Base-by-base conservation (phyloP, 495 filamentous ascomycete species). In the Talaromyces borbonicus region DNA sequence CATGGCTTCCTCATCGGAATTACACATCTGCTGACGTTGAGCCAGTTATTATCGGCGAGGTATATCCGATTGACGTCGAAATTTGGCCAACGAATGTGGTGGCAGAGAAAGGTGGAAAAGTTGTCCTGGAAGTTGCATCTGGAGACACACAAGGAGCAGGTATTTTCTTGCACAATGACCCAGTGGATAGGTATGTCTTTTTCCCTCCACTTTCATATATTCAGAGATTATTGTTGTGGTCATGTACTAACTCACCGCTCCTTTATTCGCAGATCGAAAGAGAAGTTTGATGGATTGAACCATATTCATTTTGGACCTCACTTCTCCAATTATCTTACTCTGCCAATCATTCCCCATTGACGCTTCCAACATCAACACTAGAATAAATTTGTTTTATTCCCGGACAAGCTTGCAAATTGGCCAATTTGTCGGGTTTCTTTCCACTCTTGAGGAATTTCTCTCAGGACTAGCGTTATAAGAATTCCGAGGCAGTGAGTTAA, bases 11-110 rank as follows among this genome's bases (percentile, higher is more conserved):
- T n/a, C 56, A 72, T 33, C 66, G 78, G 4, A 64, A 79, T 1
- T 81, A 80, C 53, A 49, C 61, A 24, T 68, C 63, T 8, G 67
- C 49, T 0, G 78, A 79, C 45, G 70, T 74, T 6, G 62, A 68
- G 20, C 58, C 60, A 0, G 67, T 80, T 1, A 62, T 65, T 22
- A 50, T 59, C 0, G 69, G 67, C 0, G 65, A 74, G 39, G 62
- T 79, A 8, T 79, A 81, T 46, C 52, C 47, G 0, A 68, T 80
- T 0, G 77, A 80, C 46, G 67, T 82, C 2, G 78, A 81, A 60
- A 53, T 82, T 0, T 81, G 76, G 78, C 78, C 78, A 6, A 81
- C 78, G 2, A 78, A 79, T 55, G 72, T 77, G 3, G 63, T 83
- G 15, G 62, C 77, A 14, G 66, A 65, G 19, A 56, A 60, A 20